Conservation (phyloP, 2,329 filamentous ascomycete genomes). For the Apiospora sp. region DNA sequence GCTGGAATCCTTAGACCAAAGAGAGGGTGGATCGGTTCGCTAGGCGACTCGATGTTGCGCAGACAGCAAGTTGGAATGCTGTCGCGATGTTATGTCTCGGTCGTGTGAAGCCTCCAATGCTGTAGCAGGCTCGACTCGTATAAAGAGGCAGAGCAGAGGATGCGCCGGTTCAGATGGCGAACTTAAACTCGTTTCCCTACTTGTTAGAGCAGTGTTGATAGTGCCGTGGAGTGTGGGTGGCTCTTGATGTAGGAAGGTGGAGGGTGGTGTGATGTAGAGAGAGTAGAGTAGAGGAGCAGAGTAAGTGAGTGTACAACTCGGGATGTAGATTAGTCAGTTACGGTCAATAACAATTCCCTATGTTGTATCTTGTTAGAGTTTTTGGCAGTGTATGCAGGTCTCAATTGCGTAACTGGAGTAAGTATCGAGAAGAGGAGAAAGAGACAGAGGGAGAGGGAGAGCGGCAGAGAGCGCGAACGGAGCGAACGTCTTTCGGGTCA, state of each 20-base stretch:
- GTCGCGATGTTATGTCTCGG: neutral
- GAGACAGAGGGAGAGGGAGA: neutral
- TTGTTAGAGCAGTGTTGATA: constrained; percentile 11
- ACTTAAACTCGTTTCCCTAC: constrained; percentile 5
- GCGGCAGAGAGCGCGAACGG: constrained; percentile 13
- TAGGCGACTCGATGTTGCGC: neutral
- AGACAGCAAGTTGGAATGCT: constrained; percentile 2
- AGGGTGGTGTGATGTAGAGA: constrained; percentile 9
- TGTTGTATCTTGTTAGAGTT: constrained; percentile 4
- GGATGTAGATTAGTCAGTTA: constrained; percentile 10
- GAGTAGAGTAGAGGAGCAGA: neutral
- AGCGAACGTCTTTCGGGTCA: constrained; percentile 19
- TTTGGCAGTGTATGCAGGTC: constrained; percentile 20
- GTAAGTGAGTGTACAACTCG: neutral
- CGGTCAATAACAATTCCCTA: constrained; percentile 10
- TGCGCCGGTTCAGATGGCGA: constrained; percentile 6
- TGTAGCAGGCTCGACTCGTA: constrained; percentile 3
- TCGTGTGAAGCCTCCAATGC: neutral
- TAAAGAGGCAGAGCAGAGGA: constrained; percentile 7
- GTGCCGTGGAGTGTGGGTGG: constrained; percentile 15
- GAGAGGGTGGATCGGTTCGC: neutral
- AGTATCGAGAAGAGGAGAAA: neutral
- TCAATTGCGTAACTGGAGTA: constrained; percentile 21
- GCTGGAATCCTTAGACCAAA: neutral
- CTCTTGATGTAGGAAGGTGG: constrained; percentile 5